Evolutionary conservation across 2,329 filamentous ascomycete genomes (phyloP), one percentile per base, ranked within the genome.

Genomic region (Chlorencoelia australis): DNA sequence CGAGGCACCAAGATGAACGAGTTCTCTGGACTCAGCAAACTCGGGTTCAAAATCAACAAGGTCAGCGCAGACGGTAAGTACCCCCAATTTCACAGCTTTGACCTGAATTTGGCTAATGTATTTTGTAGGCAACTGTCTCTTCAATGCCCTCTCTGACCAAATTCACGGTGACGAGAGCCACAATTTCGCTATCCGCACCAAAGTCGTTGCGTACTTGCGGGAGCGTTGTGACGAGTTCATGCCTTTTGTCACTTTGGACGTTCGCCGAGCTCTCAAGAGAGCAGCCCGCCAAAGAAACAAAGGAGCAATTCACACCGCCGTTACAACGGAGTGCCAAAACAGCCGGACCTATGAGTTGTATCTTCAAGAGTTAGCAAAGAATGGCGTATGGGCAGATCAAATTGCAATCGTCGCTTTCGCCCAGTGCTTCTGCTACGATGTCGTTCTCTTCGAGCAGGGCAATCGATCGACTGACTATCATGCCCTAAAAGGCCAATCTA

Each of bases 331-430:
- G 35, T 66, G 66, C 41, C 69, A 78, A 45, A 61, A 69, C 43
- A 65, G 72, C 44, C 56, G 56, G 24, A 63, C 64, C 18, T 75
- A 69, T 49, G 60, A 68, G 35, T 64, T 65, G 21, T 73, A 78
- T 54, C 62, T 82, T 9, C 59, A 65, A 42, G 62, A 65, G 38
- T 80, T 82, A 67, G 68, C 71, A 19, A 67, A 69, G 49, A 64
- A 67, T 19, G 72, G 73, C 34, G 71, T 71, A 25, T 82, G 71
- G 59, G 79, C 75, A 17, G 77, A 79, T 52, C 76, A 81, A 40
- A 68, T 79, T 60, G 76, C 82, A 58, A 69, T 84, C 29, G 67
- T 68, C 20, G 79, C 79, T 5, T 82, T 82, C 56, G 70, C 72
- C 18, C 67, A 71, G 38, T 71, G 69, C 15, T 79, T 69, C 53